These are phyloP conservation scores for Singerocomus inundabilis DNA, from an alignment of 1,284 basidiomycete species.

Conservation along the genomic window DNA sequence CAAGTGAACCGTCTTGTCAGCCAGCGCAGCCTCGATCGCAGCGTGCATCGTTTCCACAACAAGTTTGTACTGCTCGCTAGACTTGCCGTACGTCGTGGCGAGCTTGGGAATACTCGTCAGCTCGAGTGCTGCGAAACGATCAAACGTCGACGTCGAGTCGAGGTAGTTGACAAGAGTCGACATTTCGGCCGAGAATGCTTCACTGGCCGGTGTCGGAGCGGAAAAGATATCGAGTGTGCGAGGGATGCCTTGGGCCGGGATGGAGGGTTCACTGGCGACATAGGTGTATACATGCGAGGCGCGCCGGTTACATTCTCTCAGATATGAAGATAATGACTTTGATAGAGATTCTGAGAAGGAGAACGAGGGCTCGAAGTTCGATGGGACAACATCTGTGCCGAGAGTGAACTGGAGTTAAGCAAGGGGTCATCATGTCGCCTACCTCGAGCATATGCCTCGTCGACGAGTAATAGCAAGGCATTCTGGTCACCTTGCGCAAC, in stretches of 20 bases:
- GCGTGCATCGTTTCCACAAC: constrained; percentile 45
- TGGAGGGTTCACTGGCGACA: constrained; percentile 38
- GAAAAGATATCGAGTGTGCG: constrained; percentile 45
- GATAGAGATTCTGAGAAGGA: constrained; percentile 22
- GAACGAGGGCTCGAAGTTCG: constrained; percentile 46
- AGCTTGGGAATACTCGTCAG: constrained; percentile 50
- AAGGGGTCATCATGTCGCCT: constrained; percentile 14
- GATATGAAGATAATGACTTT: constrained; percentile 40
- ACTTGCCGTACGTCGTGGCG: constrained; percentile 43
- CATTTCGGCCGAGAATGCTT: constrained; percentile 42
- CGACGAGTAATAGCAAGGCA: constrained; percentile 55
- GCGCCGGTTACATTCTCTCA: constrained; percentile 56
- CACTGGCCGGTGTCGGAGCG: constrained; percentile 37
- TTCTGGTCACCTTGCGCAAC: constrained; percentile 55
- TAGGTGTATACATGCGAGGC: constrained; percentile 58
- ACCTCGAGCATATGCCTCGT: constrained; percentile 61
- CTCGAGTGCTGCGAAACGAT: constrained; percentile 61
- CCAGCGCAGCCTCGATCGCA: constrained; percentile 42
- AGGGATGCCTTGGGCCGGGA: constrained; percentile 30
- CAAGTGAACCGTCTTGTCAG: constrained; percentile 43
- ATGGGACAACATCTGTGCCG: constrained; percentile 49
- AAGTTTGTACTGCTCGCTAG: constrained; percentile 53
- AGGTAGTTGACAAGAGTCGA: constrained; percentile 51
- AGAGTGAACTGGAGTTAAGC: constrained; percentile 1
- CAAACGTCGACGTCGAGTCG: constrained; percentile 37